Evolutionary conservation across 2,329 filamentous ascomycete species (phyloP), one percentile per base, ranked within the genome.

Genomic region (Orbilia oligospora): DNA sequence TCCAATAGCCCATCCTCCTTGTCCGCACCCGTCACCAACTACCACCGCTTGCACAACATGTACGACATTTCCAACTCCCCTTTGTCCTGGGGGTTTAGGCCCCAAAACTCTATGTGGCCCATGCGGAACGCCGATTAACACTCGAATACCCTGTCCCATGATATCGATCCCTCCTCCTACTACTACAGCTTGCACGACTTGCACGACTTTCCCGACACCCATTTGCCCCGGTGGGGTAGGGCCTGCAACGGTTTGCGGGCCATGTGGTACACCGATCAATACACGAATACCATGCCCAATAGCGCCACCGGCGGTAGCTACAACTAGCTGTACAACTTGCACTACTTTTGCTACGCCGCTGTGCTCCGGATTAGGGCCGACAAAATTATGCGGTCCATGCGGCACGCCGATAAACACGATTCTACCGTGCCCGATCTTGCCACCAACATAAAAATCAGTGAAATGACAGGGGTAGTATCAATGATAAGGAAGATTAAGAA

Each of bases 191-290:
- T 76, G 71, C 65, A 76, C 72, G 4, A 66, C 65, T 14, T 76
- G 72, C 49, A 71, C 72, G 4, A 76, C 66, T 14, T 20, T 76
- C 30, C 16, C 72, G 16, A 77, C 66, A 24, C 73, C 73, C 12
- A 53, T 77, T 14, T 77, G 73, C 20, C 67, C 73, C 30, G 70
- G 70, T 5, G 67, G 61, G 44, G 33, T 49, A 12, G 73, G 48
- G 10, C 73, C 66, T 33, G 73, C 73, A 12, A 77, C 73, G 18
- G 20, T 77, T 16, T 77, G 73, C 24, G 73, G 73, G 14, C 67
- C 66, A 18, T 77, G 73, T 30, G 73, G 73, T 4, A 16, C 36
- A 27, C 51, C 73, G n/a, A 71, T 77, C 22, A 48, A 24, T 44
- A 71, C 61, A 44, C 49, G 65, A 56, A 49, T 76, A 1, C 72